Evolutionary conservation across 1,139 yeast genomes (phyloP).

Genomic region (Blastobotrys proliferans): DNA sequence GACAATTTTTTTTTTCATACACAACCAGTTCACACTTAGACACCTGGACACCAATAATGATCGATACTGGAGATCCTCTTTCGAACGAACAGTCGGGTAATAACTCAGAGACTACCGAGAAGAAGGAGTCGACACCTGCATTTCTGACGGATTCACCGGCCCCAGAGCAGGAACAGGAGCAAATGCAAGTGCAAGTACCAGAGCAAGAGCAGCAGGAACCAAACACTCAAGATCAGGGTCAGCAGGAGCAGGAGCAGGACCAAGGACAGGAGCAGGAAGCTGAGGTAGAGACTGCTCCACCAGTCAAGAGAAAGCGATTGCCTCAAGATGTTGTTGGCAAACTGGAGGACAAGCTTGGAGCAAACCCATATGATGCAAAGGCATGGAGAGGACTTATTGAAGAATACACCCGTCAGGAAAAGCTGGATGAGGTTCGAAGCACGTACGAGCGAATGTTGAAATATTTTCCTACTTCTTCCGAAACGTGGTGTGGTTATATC

Average conservation of each 20-base stretch:
- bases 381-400: slow-evolving; percentile 58
- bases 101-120: neutral
- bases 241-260: neutral
- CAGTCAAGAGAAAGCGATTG: slow-evolving; percentile 30
- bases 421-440: slow-evolving; percentile 57
- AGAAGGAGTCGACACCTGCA: slow-evolving; percentile 10
- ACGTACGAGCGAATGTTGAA: slow-evolving; percentile 59
- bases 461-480: slow-evolving; percentile 60
- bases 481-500: slow-evolving; percentile 67
- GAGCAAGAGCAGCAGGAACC: neutral
- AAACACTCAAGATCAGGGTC: slow-evolving; percentile 2
- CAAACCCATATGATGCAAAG: slow-evolving; percentile 52
- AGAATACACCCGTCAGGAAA: slow-evolving; percentile 53
- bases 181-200: neutral
- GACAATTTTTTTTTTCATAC: neutral
- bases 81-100: neutral
- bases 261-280: neutral
- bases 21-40: neutral
- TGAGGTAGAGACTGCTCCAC: neutral
- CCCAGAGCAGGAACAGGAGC: slow-evolving; percentile 2
- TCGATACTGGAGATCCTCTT: neutral
- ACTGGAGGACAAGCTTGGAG: slow-evolving; percentile 56
- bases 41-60: neutral
- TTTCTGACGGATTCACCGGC: slow-evolving; percentile 12
- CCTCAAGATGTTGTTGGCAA: slow-evolving; percentile 50